Evolutionary conservation across 2,329 filamentous ascomycete species (phyloP), one percentile per base, ranked within the genome.

Genomic region (Beauveria asiatica): DNA sequence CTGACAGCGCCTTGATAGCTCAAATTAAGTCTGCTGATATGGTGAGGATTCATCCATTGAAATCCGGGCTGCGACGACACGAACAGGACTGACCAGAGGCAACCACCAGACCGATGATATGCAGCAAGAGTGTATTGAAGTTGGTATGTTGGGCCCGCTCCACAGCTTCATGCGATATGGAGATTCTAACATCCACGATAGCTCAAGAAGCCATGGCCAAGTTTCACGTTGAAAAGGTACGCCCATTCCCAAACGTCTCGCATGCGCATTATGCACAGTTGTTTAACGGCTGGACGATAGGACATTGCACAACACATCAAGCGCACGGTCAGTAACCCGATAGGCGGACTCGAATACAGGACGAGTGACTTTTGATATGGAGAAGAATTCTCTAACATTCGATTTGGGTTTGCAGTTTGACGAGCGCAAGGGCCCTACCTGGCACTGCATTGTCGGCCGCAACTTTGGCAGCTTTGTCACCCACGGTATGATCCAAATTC

Each of bases 381-480:
- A 21, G 33, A 27, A 23, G 1, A 42, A 45, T 21, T 7, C 37
- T 52, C 39, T 61, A 27, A 48, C 49, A 51, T n/a, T 19, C 6
- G 17, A 4, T 46, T 27, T 51, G 48, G 19, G 17, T 10, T n/a
- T 44, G 48, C 69, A 97, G 93, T 97, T 99, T 70, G 94, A 99
- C 74, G 89, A 90, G 70, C 88, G 92, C 73, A 97, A 97, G 80
- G 94, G 94, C 41, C 92, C 93, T 64, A 99, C 94, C 73, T 99
- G 93, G 94, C 94, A 99, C 78, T 99, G 94, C 78, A 97, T 99
- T 67, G 94, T 99, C 39, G 94, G 94, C 64, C 85, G 94, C 67
- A 97, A 99, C 82, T 99, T 99, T 78, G 94, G 94, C 68, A 97
- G 93, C 78, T 99, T 97, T 69, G 94, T 99, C 56, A 99, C 94